These are phyloP conservation scores for Bretschneidera sinensis DNA, from an alignment of 345 rosid species.

Conservation along the genomic window DNA sequence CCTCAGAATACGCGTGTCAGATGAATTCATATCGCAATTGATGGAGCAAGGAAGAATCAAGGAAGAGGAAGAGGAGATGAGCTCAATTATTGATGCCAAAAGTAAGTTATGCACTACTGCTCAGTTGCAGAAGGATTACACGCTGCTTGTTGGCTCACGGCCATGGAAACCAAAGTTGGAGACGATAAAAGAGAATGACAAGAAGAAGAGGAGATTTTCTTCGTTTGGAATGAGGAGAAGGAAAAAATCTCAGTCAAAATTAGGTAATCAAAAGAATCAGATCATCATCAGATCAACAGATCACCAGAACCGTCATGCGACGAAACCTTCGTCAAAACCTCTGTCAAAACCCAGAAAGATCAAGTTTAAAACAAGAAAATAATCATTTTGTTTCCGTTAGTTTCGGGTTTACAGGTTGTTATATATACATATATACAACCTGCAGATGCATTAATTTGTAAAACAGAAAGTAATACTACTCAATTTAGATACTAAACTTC, in stretches of 20 bases:
- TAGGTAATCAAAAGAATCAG: constrained; percentile 14
- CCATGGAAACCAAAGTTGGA: constrained; percentile 88
- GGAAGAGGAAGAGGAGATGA: constrained; percentile 8
- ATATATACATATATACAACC: background rate
- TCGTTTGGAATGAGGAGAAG: constrained; percentile 47
- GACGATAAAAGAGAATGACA: constrained; percentile 51
- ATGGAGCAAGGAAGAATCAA: constrained; percentile 38
- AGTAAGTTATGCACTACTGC: constrained; percentile 61
- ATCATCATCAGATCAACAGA: constrained; percentile 19
- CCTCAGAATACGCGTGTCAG: constrained; percentile 63
- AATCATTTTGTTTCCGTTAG: too few species aligned
- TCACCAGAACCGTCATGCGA: constrained; percentile 20
- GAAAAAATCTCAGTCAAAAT: constrained; percentile 29
- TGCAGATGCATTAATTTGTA: too few species aligned
- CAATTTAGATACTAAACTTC: too few species aligned
- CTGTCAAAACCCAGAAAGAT: too few species aligned
- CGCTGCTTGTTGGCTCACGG: constrained; percentile 44
- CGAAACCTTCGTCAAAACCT: constrained; percentile 29
- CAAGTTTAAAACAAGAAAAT: constrained; percentile 28
- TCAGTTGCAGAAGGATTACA: constrained; percentile 60
- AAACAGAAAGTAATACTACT: too few species aligned
- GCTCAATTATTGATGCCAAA: background rate
- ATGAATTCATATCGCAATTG: constrained; percentile 63
- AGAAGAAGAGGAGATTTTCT: constrained; percentile 37
- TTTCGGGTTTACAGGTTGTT: too few species aligned